These are phyloP conservation scores for Gracilaria caudata DNA, from an alignment of 23 red algal genomes.

Conservation along the genomic window DNA sequence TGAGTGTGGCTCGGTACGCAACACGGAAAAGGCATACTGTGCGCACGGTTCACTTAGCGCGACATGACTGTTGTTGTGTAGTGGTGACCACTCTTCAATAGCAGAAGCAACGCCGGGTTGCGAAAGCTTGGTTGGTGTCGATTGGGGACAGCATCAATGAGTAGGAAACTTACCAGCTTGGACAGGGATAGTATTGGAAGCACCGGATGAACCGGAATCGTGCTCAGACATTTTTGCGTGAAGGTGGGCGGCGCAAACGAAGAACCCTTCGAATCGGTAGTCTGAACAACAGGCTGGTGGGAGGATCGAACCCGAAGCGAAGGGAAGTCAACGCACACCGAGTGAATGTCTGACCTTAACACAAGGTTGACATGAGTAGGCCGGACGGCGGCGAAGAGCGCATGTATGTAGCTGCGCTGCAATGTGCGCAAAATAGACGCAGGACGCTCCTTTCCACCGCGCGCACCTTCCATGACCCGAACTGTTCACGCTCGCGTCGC, in stretches of 20 bases:
- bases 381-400: not conserved
- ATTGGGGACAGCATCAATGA: not conserved
- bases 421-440: conserved; percentile 1
- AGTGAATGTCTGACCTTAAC: not conserved
- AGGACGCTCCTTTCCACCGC: not conserved
- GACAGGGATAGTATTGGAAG: conserved; percentile 88
- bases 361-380: not conserved
- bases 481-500: not conserved
- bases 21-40: not conserved
- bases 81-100: not conserved
- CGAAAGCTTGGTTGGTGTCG: not conserved
- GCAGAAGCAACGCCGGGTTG: not conserved
- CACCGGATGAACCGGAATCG: conserved; percentile 88
- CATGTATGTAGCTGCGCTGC: not conserved
- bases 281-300: not conserved
- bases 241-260: not conserved
- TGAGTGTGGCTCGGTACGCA: conserved; percentile 3
- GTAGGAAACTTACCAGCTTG: conserved; percentile 79
- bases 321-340: not conserved
- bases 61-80: not conserved
- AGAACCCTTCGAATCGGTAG: conserved; percentile 25
- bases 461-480: conserved; percentile 6
- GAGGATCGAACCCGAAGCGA: not conserved
- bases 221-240: conserved; percentile 64
- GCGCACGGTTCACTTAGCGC: not conserved